Evolutionary conservation across 768 basidiomycete genomes (phyloP).

Genomic region (Suillus fuscotomentosus): DNA sequence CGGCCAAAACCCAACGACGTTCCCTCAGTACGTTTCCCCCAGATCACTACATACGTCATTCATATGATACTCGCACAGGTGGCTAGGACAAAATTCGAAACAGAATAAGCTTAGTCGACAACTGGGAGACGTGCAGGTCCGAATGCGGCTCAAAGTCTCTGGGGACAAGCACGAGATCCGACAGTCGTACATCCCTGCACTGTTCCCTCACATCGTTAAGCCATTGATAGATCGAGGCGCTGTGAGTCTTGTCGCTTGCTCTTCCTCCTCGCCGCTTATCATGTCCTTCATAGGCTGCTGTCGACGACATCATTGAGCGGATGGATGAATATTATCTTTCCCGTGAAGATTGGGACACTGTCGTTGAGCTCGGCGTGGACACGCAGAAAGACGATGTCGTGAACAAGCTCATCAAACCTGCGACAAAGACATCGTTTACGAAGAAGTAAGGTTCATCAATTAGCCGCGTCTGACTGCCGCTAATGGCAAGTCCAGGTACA

Average conservation of each 20-base stretch:
- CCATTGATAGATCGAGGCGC: constrained; percentile 74
- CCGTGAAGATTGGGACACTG: constrained; percentile 95
- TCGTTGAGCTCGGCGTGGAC: constrained; percentile 91
- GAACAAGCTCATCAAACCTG: constrained; percentile 78
- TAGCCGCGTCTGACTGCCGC: background rate
- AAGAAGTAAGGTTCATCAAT: constrained; percentile 55
- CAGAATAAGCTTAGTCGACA: constrained; percentile 77
- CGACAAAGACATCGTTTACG: constrained; percentile 85
- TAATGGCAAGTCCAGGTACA: constrained; percentile 61
- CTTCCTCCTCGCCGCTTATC: constrained; percentile 5
- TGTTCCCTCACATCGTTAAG: constrained; percentile 76
- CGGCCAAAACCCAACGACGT: constrained; percentile 64
- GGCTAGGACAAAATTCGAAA: constrained; percentile 98
- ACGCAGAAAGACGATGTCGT: constrained; percentile 70
- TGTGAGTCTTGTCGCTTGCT: constrained; percentile 47
- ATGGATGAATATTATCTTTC: constrained; percentile 96
- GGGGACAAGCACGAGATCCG: constrained; percentile 89
- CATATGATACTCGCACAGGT: constrained; percentile 53
- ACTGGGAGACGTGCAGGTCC: constrained; percentile 87
- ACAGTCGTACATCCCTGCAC: constrained; percentile 86
- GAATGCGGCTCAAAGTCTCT: constrained; percentile 93
- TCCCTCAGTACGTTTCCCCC: constrained; percentile 70
- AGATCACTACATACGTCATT: background rate
- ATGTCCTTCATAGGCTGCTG: constrained; percentile 52
- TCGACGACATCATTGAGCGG: constrained; percentile 76